Evolutionary conservation across 495 filamentous ascomycete genomes (phyloP).

Genomic region (Neurospora intermedia): DNA sequence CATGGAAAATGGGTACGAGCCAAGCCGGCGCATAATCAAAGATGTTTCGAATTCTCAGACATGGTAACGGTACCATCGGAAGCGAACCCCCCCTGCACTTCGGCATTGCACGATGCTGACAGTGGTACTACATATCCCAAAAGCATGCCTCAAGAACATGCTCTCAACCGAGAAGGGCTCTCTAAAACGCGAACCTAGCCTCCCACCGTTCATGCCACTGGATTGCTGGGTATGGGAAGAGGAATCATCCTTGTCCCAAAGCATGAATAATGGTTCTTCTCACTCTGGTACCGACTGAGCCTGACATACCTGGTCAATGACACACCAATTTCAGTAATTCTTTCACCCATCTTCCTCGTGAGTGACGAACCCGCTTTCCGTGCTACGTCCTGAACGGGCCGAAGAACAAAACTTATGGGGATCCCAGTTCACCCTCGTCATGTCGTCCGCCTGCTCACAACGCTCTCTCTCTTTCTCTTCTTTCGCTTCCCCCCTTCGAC

Average conservation of each 20-base stretch:
- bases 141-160: background rate
- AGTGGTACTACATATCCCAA: background rate
- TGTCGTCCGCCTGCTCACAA: background rate
- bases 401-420: background rate
- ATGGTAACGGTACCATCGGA: background rate
- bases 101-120: background rate
- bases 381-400: background rate
- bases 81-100: background rate
- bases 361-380: background rate
- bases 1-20: background rate
- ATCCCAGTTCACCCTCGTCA: background rate
- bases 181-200: background rate
- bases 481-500: background rate
- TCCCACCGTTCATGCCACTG: background rate
- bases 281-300: background rate
- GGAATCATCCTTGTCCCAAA: background rate
- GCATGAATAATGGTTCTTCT: background rate
- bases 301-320: background rate
- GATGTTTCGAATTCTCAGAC: background rate
- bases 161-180: background rate
- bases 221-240: background rate
- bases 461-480: background rate
- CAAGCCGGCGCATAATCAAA: background rate
- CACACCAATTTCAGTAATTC: background rate
- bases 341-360: background rate